Conservation (phyloP, 108 stramenopile genomes). For the Epipyxis sp. region DNA sequence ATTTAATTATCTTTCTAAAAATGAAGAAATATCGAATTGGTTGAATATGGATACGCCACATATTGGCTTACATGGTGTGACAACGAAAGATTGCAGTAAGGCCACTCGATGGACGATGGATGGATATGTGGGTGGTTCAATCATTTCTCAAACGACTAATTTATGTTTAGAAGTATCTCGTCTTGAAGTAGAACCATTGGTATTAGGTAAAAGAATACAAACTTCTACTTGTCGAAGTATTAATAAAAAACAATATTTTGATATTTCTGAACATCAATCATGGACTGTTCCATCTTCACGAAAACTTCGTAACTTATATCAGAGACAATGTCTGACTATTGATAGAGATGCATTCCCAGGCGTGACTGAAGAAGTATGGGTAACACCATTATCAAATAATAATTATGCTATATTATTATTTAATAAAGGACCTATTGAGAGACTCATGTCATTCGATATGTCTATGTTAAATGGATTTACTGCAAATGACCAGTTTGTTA, state of each 20-base stretch:
- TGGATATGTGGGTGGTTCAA: background rate
- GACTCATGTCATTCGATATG: background rate
- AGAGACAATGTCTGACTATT: slow-evolving; percentile 30
- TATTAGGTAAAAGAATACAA: slow-evolving; percentile 9
- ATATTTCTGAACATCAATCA: slow-evolving; percentile 7
- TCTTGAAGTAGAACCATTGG: background rate
- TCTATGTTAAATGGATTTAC: background rate
- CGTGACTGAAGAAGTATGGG: slow-evolving; percentile 30
- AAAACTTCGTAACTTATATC: background rate
- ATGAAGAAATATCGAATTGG: background rate
- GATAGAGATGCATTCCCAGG: slow-evolving; percentile 16
- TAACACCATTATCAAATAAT: slow-evolving; percentile 22
- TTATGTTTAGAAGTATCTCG: slow-evolving; percentile 20
- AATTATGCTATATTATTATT: slow-evolving; percentile 9
- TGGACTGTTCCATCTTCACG: background rate
- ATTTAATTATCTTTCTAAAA: background rate
- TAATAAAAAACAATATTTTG: background rate
- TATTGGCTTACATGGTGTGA: background rate
- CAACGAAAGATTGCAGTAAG: background rate
- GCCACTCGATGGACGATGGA: slow-evolving; percentile 3
- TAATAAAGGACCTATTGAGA: slow-evolving; percentile 21
- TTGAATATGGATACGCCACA: too few relatives aligned
- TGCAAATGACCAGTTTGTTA: too few relatives aligned
- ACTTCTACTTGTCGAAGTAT: background rate
- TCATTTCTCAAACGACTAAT: background rate